Base-by-base conservation (phyloP, 1,284 basidiomycete genomes). In the Malassezia japonica region DNA sequence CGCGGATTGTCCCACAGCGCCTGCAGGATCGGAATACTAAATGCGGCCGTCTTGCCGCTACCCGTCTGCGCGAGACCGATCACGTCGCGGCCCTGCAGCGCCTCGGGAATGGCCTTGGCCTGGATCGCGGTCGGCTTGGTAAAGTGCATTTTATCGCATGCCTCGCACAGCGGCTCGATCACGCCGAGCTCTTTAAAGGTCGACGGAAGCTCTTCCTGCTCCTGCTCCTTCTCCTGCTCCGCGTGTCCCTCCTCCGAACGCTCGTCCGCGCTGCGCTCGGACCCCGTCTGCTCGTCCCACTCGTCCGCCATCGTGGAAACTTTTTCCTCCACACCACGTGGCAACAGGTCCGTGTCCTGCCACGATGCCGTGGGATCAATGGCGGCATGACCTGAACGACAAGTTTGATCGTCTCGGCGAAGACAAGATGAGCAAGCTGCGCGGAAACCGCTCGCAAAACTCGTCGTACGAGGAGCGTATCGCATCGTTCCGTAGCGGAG, bases 41-140 rank as follows among this genome's bases (percentile, higher is more conserved):
- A 98, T 3, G 94, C 94, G 9, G 91, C 94, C 1, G 94, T 98
- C 77, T 98, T 98, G 61, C 94, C 94, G 15, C 87, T 91, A 40
- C 94, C 94, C 1, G 94, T 99, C 65, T 89, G 86, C 20, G 94
- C 94, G 16, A 98, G 85, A 21, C 94, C 94, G 56, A 99, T 98
- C 60, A 99, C 88, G 75, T 99, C 94, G 65, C 85, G 81, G 0
- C 89, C 89, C 67, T 86, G 78, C 1, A 99, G 76, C 12, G 92
- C 92, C 75, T 84, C 82, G 0, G 94, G 94, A 48, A 99, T 82
- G n/a, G 81, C 79, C 64, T 90, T 82, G 13, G 79, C 77, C 75
- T 99, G 94, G 64, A 99, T 98, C 51, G 87, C 84, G 8, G 92
- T 94, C 0, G 94, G 94, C 46, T 79, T 78, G 58, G 82, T 90